phyloP scores from a whole-genome alignment of 2,329 filamentous ascomycete genomes.

The Colletotrichum zoysiae region DNA sequence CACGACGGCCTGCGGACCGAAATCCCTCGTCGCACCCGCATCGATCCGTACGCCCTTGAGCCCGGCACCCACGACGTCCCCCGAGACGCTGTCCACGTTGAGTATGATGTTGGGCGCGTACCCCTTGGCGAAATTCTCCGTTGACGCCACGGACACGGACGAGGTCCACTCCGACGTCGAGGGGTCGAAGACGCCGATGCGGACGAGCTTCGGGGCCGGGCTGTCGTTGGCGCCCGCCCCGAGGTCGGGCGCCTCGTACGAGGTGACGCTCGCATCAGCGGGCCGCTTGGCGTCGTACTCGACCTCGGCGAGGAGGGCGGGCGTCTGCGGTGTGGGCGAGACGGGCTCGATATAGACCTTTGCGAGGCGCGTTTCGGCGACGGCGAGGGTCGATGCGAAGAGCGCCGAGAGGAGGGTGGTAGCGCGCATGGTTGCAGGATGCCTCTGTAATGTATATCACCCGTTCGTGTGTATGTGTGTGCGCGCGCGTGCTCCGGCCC shows the following conservation, averaged over 20 bases:
- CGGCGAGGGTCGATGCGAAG: constrained; percentile 56
- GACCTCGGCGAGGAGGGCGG: constrained; percentile 67
- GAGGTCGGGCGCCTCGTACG: constrained; percentile 69
- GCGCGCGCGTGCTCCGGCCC: neutral
- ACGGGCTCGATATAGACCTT: constrained; percentile 69
- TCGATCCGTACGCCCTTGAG: constrained; percentile 71
- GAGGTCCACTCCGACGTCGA: constrained; percentile 62
- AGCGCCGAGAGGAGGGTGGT: constrained; percentile 57
- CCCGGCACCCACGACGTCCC: constrained; percentile 63
- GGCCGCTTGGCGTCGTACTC: constrained; percentile 64
- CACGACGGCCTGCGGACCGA: constrained; percentile 70
- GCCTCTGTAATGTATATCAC: neutral
- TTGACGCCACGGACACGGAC: constrained; percentile 67
- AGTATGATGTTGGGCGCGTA: constrained; percentile 70
- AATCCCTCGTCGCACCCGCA: constrained; percentile 74
- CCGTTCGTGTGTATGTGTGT: constrained; percentile 2
- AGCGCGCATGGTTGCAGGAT: constrained; percentile 55
- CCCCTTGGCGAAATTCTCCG: constrained; percentile 71
- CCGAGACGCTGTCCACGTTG: constrained; percentile 58
- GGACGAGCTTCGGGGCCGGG: constrained; percentile 58
- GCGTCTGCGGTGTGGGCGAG: constrained; percentile 47
- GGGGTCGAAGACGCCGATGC: constrained; percentile 69
- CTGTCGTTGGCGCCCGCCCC: constrained; percentile 50
- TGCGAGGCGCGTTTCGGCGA: constrained; percentile 58
- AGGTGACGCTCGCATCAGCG: constrained; percentile 60